Evolutionary conservation across 108 stramenopile species (phyloP).

Genomic region (Cyclostephanos invisitatus): DNA sequence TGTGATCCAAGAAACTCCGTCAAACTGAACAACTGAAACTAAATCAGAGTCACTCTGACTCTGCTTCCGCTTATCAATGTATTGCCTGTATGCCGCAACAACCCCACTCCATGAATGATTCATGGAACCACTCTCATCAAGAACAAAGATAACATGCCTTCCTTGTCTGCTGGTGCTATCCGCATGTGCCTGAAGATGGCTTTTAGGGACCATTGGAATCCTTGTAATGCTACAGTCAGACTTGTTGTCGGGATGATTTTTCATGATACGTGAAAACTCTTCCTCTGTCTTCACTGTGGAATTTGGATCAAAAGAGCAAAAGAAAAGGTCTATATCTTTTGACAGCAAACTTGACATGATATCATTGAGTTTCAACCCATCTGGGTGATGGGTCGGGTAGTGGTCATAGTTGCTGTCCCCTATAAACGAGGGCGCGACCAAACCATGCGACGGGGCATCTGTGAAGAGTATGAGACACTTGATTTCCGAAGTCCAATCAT

Average conservation of each 20-base stretch:
- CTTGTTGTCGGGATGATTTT: slow-evolving; percentile 45
- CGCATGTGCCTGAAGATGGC: not conserved
- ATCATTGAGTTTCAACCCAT: slow-evolving; percentile 43
- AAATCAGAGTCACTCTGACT: slow-evolving; percentile 56
- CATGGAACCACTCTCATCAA: slow-evolving; percentile 69
- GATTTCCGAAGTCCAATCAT: slow-evolving; percentile 54
- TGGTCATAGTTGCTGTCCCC: slow-evolving; percentile 36
- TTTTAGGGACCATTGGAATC: slow-evolving; percentile 53
- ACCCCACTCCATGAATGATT: slow-evolving; percentile 49
- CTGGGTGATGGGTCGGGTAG: slow-evolving; percentile 50
- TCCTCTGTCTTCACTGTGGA: slow-evolving; percentile 55
- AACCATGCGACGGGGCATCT: slow-evolving; percentile 64
- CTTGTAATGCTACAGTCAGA: slow-evolving; percentile 31
- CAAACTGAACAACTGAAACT: slow-evolving; percentile 63
- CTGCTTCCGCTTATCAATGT: slow-evolving; percentile 39
- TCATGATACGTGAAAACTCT: slow-evolving; percentile 30
- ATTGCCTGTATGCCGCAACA: slow-evolving; percentile 53
- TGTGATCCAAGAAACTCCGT: slow-evolving; percentile 29
- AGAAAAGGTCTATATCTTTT: slow-evolving; percentile 56
- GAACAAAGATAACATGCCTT: slow-evolving; percentile 62
- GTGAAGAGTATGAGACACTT: slow-evolving; percentile 59
- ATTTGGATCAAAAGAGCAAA: slow-evolving; percentile 62
- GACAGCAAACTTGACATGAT: slow-evolving; percentile 38
- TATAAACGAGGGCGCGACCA: slow-evolving; percentile 19
- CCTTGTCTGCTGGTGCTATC: not conserved